Percentiles rank a stretch among this genome's conserved stretches.
Conservation (phyloP, 441 rosid species). For the Gossypium armourianum region DNA sequence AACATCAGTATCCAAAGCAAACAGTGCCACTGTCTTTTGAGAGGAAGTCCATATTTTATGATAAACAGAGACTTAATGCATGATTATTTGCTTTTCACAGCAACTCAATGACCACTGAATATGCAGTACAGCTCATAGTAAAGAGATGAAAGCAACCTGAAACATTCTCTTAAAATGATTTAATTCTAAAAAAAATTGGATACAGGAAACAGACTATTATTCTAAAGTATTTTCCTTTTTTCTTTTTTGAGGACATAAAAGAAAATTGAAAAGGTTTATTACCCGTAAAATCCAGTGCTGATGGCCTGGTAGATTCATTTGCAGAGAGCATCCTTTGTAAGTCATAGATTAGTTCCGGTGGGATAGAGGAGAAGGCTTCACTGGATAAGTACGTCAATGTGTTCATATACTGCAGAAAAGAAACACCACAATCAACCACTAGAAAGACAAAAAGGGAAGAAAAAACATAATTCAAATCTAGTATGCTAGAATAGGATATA, state of each 20-base stretch:
- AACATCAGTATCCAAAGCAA: not conserved
- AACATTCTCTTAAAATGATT: not conserved
- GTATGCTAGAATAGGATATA: not conserved
- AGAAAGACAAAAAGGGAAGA: not conserved
- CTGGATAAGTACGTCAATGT: constrained; percentile 78
- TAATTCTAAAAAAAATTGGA: not conserved
- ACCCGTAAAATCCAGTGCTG: constrained; percentile 88
- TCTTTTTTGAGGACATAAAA: not conserved
- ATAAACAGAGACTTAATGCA: not conserved
- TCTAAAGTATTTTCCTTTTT: not conserved
- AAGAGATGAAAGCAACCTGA: not conserved
- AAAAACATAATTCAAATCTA: not conserved
- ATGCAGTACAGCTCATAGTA: not conserved
- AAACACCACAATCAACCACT: constrained; percentile 18
- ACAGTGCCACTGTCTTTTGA: not conserved
- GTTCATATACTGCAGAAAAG: constrained; percentile 67
- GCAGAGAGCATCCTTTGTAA: constrained; percentile 75
- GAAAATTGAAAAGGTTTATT: constrained; percentile 11
- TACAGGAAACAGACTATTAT: not conserved
- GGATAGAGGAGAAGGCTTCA: constrained; percentile 71
- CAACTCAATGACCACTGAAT: not conserved
- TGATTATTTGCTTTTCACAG: not conserved
- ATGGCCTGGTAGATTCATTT: constrained; percentile 69
- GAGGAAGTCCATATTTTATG: not conserved
- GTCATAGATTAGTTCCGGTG: constrained; percentile 64